Evolutionary conservation across 2,329 filamentous ascomycete genomes (phyloP), one percentile per base, ranked within the genome.

Genomic region (Epichloe uncinata): DNA sequence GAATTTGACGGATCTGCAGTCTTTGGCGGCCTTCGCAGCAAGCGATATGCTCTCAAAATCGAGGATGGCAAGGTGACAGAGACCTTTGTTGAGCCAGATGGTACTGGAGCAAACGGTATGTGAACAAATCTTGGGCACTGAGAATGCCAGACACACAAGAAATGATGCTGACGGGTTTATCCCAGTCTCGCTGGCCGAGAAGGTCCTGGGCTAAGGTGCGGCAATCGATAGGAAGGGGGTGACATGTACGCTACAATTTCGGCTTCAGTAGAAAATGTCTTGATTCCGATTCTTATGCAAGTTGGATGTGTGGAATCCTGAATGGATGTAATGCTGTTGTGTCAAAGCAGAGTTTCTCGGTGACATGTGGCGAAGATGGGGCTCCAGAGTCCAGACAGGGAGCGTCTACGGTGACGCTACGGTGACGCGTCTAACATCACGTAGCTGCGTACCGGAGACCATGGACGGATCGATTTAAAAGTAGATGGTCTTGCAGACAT

Each of bases 51-150:
- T 18, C 73, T 95, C 49, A 77, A 90, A 47, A 73, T 94, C 48
- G 82, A 95, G 70, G 72, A 94, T 59, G 90, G 91, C 57, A 88
- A 87, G 69, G 85, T 96, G 59, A 84, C 84, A 69, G 79, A 83
- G 60, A 77, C 84, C 18, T 81, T 88, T 60, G 79, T 95, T 48
- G 91, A 96, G 75, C 84, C 88, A 11, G 90, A 96, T 67, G 90
- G 86, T 70, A 93, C 86, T 38, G 87, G 88, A 34, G 77, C 89
- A 45, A 74, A 84, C 56, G 84, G 87, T 89, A 71, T 67, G 52
- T 41, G 16, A 5, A 30, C 13, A 9, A 15, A 11, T 36, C 9
- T 9, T 20, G n/a, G 30, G 26, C 8, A 22, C 34, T 36, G 34
- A 36, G 20, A 26, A n/a, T 51, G 34, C 18, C 20, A 48, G 37